These are phyloP conservation scores for Rhizopus delemar DNA, from an alignment of 371 early-diverging fungal species.

Conservation along the genomic window DNA sequence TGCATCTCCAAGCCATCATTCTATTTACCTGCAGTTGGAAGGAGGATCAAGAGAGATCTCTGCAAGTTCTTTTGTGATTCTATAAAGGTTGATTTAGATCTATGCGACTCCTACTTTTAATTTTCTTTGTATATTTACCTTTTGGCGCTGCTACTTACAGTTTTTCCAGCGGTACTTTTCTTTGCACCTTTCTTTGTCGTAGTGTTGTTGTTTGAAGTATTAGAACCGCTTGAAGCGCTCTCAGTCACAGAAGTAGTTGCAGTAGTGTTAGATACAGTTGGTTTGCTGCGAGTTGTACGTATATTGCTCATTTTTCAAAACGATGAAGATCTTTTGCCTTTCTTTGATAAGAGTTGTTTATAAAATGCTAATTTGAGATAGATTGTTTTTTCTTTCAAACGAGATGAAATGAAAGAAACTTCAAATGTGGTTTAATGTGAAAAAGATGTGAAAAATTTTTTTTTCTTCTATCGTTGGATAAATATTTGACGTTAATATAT, in stretches of 20 bases:
- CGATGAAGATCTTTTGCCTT: neutral
- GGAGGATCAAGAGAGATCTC: conserved; percentile 96
- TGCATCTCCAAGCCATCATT: neutral
- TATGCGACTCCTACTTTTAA: neutral
- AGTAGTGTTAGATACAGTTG: conserved; percentile 17
- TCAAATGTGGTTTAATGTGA: neutral
- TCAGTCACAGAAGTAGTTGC: conserved; percentile 11
- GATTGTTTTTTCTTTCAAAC: neutral
- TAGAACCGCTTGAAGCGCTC: neutral
- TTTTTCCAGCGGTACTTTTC: conserved; percentile 33
- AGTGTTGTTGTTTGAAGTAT: neutral
- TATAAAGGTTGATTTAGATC: conserved; percentile 27
- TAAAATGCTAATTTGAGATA: neutral
- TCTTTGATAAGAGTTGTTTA: neutral
- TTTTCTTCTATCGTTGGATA: neutral
- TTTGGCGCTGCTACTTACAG: conserved; percentile 60
- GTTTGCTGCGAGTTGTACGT: conserved; percentile 29
- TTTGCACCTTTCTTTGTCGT: conserved; percentile 28
- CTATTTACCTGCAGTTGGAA: conserved; percentile 79
- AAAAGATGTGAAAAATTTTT: neutral
- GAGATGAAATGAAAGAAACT: neutral
- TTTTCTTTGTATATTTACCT: conserved; percentile 36
- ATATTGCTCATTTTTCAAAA: conserved; percentile 32
- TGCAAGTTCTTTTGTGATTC: conserved; percentile 93
- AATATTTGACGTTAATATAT: conserved; percentile 1